A percentile compares a stretch with the other conserved stretches of the same genome.
These are phyloP conservation scores for Parsonsia alboflavescens DNA, from an alignment of 257 asterid species.

Conservation along the genomic window DNA sequence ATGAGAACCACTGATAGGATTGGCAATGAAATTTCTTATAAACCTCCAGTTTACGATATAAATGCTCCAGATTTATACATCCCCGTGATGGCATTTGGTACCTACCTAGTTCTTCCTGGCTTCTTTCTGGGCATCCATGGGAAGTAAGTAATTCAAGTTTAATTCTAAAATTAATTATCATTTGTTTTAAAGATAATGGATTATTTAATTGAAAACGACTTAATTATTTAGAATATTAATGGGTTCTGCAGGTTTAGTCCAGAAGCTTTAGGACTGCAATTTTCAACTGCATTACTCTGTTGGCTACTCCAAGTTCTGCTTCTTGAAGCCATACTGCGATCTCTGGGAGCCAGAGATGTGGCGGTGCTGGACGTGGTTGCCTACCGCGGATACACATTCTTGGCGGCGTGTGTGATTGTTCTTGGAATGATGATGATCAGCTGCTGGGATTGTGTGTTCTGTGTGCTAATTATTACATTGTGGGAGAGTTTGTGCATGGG, in stretches of 20 bases:
- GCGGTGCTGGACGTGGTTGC: constrained; percentile 27
- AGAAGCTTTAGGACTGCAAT: constrained; percentile 23
- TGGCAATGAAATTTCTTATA: constrained; percentile 28
- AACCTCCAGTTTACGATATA: constrained; percentile 31
- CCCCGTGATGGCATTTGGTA: constrained; percentile 41
- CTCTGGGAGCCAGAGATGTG: constrained; percentile 23
- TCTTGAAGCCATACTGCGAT: constrained; percentile 17
- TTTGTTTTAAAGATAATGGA: too few species aligned
- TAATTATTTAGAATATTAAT: too few species aligned
- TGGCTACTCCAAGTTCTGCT: constrained; percentile 24
- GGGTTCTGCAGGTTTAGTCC: constrained; percentile 22
- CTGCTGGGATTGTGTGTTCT: constrained; percentile 7
- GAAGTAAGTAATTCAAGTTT: background rate
- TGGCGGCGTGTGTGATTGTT: constrained; percentile 14
- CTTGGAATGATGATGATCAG: constrained; percentile 14
- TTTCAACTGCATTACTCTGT: constrained; percentile 19
- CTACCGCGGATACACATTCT: constrained; percentile 23
- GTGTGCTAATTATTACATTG: background rate
- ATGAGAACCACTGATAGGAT: constrained; percentile 31
- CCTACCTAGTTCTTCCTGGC: constrained; percentile 39
- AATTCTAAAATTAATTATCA: too few species aligned
- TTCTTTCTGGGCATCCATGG: constrained; percentile 23
- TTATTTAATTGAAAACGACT: too few species aligned
- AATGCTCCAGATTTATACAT: constrained; percentile 35
- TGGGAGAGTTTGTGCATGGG: constrained; percentile 32